Evolutionary conservation across 345 rosid species (phyloP).

Genomic region (Psidium guajava): DNA sequence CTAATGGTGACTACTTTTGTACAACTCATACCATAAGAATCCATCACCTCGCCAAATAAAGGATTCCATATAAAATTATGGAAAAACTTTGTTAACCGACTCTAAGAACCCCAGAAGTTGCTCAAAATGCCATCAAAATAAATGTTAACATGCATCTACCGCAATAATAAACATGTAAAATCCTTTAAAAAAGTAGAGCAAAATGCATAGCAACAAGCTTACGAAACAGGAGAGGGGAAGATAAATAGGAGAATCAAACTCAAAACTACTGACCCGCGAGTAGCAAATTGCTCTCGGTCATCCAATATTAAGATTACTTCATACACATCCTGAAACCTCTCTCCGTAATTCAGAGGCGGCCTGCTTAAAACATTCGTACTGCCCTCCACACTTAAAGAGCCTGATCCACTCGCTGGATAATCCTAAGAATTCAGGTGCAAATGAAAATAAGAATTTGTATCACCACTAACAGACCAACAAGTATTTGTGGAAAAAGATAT

Average conservation of each 20-base stretch:
- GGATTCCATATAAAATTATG: not conserved
- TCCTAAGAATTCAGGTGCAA: constrained; percentile 12
- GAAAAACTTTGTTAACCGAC: not conserved
- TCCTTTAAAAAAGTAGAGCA: not conserved
- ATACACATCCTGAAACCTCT: constrained; percentile 68
- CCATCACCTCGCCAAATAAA: not conserved
- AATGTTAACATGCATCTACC: not conserved
- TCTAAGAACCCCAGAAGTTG: not conserved
- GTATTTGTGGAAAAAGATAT: not conserved
- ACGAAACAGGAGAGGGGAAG: not conserved
- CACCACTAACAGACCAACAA: not conserved
- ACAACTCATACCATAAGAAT: not conserved
- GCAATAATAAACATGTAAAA: not conserved
- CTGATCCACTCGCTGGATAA: constrained; percentile 13
- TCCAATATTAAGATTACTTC: constrained; percentile 69
- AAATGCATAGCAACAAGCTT: not conserved
- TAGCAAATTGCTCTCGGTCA: constrained; percentile 72
- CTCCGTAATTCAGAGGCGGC: constrained; percentile 72
- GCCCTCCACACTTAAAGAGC: constrained; percentile 17
- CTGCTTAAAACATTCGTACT: constrained; percentile 20
- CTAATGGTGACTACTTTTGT: not conserved
- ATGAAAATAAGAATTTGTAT: not conserved
- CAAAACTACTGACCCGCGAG: constrained; percentile 44
- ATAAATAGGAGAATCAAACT: not conserved
- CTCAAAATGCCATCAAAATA: not conserved